These are phyloP conservation scores for Calonectria fujianensis DNA, from an alignment of 2,329 filamentous ascomycete species.

Conservation along the genomic window DNA sequence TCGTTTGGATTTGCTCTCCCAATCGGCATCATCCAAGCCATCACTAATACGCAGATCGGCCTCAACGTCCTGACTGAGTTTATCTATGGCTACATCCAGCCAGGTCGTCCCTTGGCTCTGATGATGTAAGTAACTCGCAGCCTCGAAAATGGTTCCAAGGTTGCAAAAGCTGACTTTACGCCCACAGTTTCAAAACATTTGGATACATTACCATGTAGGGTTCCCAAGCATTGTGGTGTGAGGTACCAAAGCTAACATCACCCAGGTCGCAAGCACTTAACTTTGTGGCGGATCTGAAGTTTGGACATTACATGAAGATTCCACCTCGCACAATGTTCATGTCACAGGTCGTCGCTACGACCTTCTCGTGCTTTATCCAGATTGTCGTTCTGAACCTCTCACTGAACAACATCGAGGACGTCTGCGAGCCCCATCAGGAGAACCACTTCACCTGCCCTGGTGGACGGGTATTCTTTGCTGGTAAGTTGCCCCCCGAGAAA, in stretches of 20 bases:
- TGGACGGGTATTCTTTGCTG: conserved; percentile 78
- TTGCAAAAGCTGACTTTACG: conserved; percentile 8
- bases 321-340: conserved; percentile 81
- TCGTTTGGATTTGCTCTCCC: conserved; percentile 79
- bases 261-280: conserved; percentile 75
- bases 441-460: conserved; percentile 79
- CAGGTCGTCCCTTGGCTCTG: conserved; percentile 81
- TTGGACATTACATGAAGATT: conserved; percentile 84
- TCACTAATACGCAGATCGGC: conserved; percentile 82
- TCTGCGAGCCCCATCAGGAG: conserved; percentile 76
- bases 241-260: conserved; percentile 32
- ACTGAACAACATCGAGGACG: conserved; percentile 75
- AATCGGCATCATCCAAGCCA: conserved; percentile 81
- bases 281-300: conserved; percentile 80
- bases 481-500: conserved; percentile 57
- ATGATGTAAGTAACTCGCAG: conserved; percentile 74
- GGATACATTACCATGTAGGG: conserved; percentile 75
- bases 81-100: conserved; percentile 84
- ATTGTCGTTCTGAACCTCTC: conserved; percentile 78
- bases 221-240: not conserved
- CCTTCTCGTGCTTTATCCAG: conserved; percentile 80
- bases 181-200: conserved; percentile 75
- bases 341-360: conserved; percentile 79
- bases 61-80: conserved; percentile 86
- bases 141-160: no score